These are phyloP conservation scores for Silene latifolia DNA, from an alignment of 148 eudicot genomes.

Conservation along the genomic window DNA sequence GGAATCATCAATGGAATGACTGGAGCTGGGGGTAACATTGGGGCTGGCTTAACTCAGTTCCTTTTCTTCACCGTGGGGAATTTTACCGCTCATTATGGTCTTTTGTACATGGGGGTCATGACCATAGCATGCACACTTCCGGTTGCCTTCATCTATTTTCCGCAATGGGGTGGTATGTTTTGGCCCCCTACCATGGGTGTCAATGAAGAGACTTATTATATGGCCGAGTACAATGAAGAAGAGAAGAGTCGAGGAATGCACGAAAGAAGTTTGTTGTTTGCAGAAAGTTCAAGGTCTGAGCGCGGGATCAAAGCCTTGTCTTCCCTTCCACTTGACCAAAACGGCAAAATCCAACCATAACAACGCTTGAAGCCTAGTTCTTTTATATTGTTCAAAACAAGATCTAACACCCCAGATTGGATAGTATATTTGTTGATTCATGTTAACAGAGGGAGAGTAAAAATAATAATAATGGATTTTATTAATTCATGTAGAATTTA, in stretches of 20 bases:
- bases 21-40: constrained; percentile 9
- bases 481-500: too few species aligned
- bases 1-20: constrained; percentile 10
- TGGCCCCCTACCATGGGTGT: constrained; percentile 25
- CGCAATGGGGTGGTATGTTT: constrained; percentile 54
- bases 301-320: constrained; percentile 1
- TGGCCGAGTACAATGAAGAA: constrained; percentile 29
- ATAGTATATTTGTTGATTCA: too few species aligned
- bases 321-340: background rate
- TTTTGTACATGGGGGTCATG: constrained; percentile 38
- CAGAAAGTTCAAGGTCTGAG: constrained; percentile 5
- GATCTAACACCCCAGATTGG: background rate
- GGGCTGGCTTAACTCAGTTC: background rate
- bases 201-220: constrained; percentile 34
- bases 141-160: constrained; percentile 33
- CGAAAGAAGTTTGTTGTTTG: background rate
- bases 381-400: background rate
- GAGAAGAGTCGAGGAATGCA: constrained; percentile 28
- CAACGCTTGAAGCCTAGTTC: background rate
- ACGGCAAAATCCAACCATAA: background rate
- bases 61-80: background rate
- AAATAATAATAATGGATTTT: too few species aligned
- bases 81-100: constrained; percentile 12
- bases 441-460: too few species aligned
- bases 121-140: constrained; percentile 30